These are phyloP conservation scores for Cercospora zeina DNA, from an alignment of 2,329 filamentous ascomycete genomes.

Conservation along the genomic window DNA sequence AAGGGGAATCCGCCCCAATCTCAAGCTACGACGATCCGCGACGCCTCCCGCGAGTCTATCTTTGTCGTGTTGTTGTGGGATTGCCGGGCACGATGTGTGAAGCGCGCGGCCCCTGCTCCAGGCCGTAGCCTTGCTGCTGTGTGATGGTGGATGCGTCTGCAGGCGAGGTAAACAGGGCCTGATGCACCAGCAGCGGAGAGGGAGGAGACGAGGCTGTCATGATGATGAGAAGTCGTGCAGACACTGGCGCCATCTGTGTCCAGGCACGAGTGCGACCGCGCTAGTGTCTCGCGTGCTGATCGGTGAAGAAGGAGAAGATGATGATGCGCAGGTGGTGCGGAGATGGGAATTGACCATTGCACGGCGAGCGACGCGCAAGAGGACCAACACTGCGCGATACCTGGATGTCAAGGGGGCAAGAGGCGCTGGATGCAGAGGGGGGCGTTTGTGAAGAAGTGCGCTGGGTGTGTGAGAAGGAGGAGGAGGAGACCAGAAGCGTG, in stretches of 20 bases:
- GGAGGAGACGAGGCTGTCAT: constrained; percentile 6
- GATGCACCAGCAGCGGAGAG: neutral
- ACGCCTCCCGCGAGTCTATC: constrained; percentile 32
- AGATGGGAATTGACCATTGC: neutral
- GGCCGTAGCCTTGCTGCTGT: constrained; percentile 24
- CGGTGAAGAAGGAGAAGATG: constrained; percentile 7
- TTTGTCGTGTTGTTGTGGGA: constrained; percentile 23
- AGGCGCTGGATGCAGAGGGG: too few species aligned
- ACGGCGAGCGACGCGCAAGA: too few species aligned
- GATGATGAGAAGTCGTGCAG: neutral
- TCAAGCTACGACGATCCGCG: constrained; percentile 35
- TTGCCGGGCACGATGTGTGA: neutral
- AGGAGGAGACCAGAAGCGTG: constrained; percentile 2
- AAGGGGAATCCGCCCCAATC: constrained; percentile 21
- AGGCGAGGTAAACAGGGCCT: constrained; percentile 28
- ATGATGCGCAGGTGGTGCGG: neutral
- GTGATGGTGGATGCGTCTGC: constrained; percentile 24
- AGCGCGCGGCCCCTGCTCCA: constrained; percentile 18
- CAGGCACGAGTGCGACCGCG: neutral
- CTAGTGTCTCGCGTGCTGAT: constrained; percentile 10
- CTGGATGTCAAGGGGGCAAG: too few species aligned
- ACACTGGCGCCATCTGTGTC: constrained; percentile 8
- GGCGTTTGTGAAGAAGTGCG: neutral
- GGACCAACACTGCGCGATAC: too few species aligned
- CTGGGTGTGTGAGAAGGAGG: neutral